Evolutionary conservation across 257 asterid genomes (phyloP), one percentile per base, ranked within the genome.

Genomic region (Perilla frutescens): DNA sequence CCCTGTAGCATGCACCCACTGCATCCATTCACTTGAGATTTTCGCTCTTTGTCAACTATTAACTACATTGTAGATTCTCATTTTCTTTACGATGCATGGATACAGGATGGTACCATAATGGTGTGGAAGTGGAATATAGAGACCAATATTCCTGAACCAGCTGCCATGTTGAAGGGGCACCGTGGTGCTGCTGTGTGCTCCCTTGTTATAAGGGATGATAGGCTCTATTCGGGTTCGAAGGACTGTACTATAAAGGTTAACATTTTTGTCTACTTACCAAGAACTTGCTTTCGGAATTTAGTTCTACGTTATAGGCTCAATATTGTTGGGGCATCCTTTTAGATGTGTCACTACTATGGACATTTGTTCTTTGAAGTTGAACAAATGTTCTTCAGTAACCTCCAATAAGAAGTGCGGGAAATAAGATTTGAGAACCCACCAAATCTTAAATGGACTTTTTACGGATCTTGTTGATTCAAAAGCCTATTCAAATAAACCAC

Each of bases 81-180:
- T 31, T 12, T 45, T 6, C 20, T 29, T 47, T 65, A 65, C 26
- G 2, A 29, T 40, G 48, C 55, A 32, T 66, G 55, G 55, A 40
- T 61, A 79, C 84, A 90, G 90, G 89, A 84, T 73, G 97, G 96
- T 9, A 53, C 79, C 49, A 83, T 91, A 62, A 64, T 83, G 53
- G 89, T 84, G 7, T 89, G 96, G 96, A 86, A 76, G 47, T 81
- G 66, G 48, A 31, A 53, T 48, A 65, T 71, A 1, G 90, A 65
- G 15, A 61, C 79, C 15, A 70, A 40, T 51, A 26, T 5, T 34
- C 78, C 70, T 7, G 85, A 86, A 68, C 78, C 59, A 12, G 79
- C 49, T 56, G 84, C 76, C 44, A 31, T 55, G 51, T 50, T 83
- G 73, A 83, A 72, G 76, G 96, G 80, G 9, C 94, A 89, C 79